Base-by-base conservation (phyloP, 1,284 basidiomycete genomes). In the Stygiomarasmius scandens region DNA sequence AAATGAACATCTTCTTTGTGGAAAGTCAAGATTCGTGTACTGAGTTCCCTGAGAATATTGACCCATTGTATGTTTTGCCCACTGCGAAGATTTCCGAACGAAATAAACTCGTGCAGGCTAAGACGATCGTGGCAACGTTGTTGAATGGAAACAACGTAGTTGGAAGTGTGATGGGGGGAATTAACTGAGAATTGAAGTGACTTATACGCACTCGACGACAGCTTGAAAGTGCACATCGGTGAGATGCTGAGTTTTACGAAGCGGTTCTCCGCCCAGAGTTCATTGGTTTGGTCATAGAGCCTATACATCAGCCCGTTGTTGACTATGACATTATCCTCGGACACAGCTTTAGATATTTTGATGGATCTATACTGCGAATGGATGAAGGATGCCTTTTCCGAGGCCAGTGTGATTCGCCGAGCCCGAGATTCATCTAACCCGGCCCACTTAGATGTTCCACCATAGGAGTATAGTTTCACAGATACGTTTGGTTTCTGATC, bases 31-130 rank as follows among this genome's bases (percentile, higher is more conserved):
- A 60, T 60, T 29, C 70, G 67, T 14, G 71, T 69, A 9, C 67
- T 65, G 11, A 83, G 58, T 58, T 78, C 79, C 22, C 74, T 69
- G 8, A 73, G 63, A 12, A 83, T 74, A 56, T 83, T 84, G 44
- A 77, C 61, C 81, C 81, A 83, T 48, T 83, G 82, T 0, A 83
- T 59, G 1, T 62, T 63, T 3, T 66, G 59, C 1, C 81, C 80
- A 32, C 76, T 71, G 2, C 81, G 77, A 32, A 83, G 57, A 32
- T 67, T 66, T 0, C 74, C 74, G 56, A 79, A 82, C 0, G 76
- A 69, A 5, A 74, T 63, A 44, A 71, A 77, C 56, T 83, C 80
- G 32, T 82, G 79, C 2, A 78, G 60, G 6, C 61, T 69, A 2
- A 83, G 59, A 1, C 73, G 67, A 1, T 55, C 52, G 2, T 73